These are phyloP conservation scores for Phialophora expanda DNA, from an alignment of 2,329 filamentous ascomycete species.

Conservation along the genomic window DNA sequence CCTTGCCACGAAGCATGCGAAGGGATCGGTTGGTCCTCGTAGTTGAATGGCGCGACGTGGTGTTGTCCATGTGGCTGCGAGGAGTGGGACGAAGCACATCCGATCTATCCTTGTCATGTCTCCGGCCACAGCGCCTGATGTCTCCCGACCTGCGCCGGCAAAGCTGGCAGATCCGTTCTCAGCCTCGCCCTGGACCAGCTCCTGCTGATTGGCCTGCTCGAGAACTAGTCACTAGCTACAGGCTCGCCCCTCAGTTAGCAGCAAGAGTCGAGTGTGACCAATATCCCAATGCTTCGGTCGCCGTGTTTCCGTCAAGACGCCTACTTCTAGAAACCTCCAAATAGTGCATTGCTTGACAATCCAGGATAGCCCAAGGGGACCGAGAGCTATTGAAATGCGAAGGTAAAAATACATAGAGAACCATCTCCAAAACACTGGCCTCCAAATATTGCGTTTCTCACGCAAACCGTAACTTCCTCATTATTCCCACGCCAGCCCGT, in stretches of 20 bases:
- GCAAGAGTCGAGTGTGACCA: background rate
- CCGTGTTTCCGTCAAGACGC: background rate
- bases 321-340: background rate
- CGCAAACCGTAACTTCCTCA: background rate
- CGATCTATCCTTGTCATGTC: too few species aligned
- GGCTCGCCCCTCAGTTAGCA: background rate
- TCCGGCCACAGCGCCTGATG: too few species aligned
- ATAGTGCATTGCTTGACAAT: conserved; percentile 2
- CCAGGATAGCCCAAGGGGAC: background rate
- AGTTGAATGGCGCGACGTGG: background rate
- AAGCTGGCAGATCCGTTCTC: background rate
- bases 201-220: conserved; percentile 25
- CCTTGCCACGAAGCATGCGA: conserved; percentile 40
- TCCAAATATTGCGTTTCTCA: background rate
- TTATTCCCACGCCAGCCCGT: background rate
- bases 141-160: background rate
- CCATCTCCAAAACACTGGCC: background rate
- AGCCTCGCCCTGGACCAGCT: background rate
- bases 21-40: background rate
- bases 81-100: background rate
- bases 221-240: conserved; percentile 27
- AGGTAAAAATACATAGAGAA: background rate
- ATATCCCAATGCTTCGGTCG: background rate
- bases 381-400: too few species aligned
- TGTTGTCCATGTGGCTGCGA: background rate